Base-by-base conservation (phyloP, 345 rosid genomes). In the Viola odorata region DNA sequence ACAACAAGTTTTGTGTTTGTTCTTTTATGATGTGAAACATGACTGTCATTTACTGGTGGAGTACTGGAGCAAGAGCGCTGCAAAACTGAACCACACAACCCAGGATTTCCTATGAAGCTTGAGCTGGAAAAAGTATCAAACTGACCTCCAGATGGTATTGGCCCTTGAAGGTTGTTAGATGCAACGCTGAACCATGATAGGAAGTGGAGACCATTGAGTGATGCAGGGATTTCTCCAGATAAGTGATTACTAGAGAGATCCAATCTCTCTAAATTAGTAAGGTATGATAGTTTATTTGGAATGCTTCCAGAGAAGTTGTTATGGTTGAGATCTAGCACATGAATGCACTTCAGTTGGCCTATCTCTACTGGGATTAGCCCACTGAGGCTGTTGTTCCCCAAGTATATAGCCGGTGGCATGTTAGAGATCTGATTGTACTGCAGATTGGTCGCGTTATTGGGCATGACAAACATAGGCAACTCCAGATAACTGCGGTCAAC, bases 181-280 rank as follows among this genome's bases (percentile, higher is more conserved):
- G 99, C 90, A 49, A 89, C 97, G 57, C 71, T 83, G 73, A 94
- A 89, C 3, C 66, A 94, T 37, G 99, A 94, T 80, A 89, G 73
- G 82, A 94, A 94, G 62, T 86, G 81, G 56, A 94, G 96, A 66
- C 80, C 82, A 45, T 75, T 78, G 66, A 94, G 84, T 15, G 90
- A 84, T 48, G 74, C 63, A 59, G 99, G 99, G 57, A 92, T 89
- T 45, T 77, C 69, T 16, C 98, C 96, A 0, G 94, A 73, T 13
- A 92, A 68, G 7, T 55, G 72, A 74, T 92, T 92, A 49, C 48
- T 55, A 60, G 97, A 85, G 70, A 92, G 84, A 75, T 82, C 94
- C 72, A 92, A 65, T 62, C 44, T 82, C 80, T 92, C 98, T 63
- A 92, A 72, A 75, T 87, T 87, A 53, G 82, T 80, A 65, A 92